Conservation (phyloP, 176 grass and related monocot species). For the Carex cristatella region DNA sequence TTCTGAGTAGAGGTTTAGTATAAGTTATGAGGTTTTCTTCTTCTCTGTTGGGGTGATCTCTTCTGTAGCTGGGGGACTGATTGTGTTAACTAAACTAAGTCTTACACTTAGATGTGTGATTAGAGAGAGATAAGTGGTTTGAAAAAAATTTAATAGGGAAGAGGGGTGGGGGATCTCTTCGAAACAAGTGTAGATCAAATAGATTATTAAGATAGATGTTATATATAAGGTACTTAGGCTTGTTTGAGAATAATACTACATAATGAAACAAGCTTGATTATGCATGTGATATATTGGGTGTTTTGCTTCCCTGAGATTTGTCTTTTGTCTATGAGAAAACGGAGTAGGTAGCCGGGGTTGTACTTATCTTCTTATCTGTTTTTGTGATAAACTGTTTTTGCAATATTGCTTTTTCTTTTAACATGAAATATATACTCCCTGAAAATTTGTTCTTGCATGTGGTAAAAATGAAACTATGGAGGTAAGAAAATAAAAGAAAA, state of each 20-base stretch:
- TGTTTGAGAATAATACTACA: constrained; percentile 26
- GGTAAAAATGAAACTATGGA: background rate
- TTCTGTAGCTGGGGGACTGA: constrained; percentile 12
- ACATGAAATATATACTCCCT: background rate
- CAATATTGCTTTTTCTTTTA: background rate
- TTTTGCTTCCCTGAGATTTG: background rate
- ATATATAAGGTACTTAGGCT: constrained; percentile 15
- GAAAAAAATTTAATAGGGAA: constrained; percentile 28
- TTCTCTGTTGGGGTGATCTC: constrained; percentile 10
- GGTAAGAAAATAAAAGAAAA: background rate
- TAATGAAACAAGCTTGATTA: constrained; percentile 22
- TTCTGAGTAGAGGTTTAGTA: constrained; percentile 43
- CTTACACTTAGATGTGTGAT: constrained; percentile 16
- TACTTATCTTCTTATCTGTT: constrained; percentile 6
- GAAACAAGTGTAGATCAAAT: constrained; percentile 38
- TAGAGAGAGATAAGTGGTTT: constrained; percentile 9
- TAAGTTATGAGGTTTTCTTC: constrained; percentile 21
- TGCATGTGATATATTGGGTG: background rate
- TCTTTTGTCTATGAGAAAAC: background rate
- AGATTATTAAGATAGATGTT: constrained; percentile 26
- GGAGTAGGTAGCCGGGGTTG: background rate
- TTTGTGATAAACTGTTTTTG: background rate
- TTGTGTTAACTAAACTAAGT: background rate
- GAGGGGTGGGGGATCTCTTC: background rate
- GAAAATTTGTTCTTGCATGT: background rate